phyloP scores from a whole-genome alignment of 179 eudicot genomes.

The Vitellaria paradoxa region DNA sequence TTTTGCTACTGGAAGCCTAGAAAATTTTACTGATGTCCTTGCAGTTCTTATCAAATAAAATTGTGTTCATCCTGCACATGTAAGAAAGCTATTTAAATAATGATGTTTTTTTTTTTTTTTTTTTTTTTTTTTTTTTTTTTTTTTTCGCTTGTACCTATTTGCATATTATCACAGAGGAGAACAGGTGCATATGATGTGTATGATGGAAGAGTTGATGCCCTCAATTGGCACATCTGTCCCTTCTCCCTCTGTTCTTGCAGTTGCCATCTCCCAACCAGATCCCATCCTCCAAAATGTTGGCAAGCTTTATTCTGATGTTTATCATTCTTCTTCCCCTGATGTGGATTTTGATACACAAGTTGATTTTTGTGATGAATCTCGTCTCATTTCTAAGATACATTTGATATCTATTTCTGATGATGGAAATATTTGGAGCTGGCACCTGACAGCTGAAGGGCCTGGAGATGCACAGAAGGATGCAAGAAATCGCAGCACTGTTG shows the following conservation, averaged over 20 bases:
- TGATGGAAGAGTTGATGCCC: slow-evolving; percentile 90
- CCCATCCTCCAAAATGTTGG: slow-evolving; percentile 66
- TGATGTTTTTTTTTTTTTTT: too few relatives aligned
- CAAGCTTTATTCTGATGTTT: slow-evolving; percentile 59
- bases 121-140: too few relatives aligned
- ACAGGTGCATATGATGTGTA: slow-evolving; percentile 76
- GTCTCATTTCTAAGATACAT: slow-evolving; percentile 66
- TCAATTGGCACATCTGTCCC: slow-evolving; percentile 82
- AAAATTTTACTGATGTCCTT: background rate
- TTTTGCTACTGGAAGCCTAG: slow-evolving; percentile 2
- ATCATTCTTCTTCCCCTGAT: slow-evolving; percentile 46
- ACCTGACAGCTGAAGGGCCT: slow-evolving; percentile 74
- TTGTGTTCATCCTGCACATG: background rate
- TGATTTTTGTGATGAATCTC: slow-evolving; percentile 67
- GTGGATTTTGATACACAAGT: slow-evolving; percentile 66
- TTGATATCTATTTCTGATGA: slow-evolving; percentile 89
- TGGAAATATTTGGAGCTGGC: slow-evolving; percentile 99
- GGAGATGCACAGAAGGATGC: slow-evolving; percentile 45
- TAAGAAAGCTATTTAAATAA: background rate
- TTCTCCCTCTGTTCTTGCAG: slow-evolving; percentile 84
- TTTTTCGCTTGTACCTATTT: slow-evolving; percentile 19
- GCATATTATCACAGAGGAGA: slow-evolving; percentile 66
- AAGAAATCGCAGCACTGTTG: slow-evolving; percentile 22
- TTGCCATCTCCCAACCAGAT: slow-evolving; percentile 72
- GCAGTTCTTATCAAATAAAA: background rate